A percentile compares a stretch with the other conserved stretches of the same genome.
Evolutionary conservation across 345 rosid species (phyloP).

Genomic region (Turritis glabra): DNA sequence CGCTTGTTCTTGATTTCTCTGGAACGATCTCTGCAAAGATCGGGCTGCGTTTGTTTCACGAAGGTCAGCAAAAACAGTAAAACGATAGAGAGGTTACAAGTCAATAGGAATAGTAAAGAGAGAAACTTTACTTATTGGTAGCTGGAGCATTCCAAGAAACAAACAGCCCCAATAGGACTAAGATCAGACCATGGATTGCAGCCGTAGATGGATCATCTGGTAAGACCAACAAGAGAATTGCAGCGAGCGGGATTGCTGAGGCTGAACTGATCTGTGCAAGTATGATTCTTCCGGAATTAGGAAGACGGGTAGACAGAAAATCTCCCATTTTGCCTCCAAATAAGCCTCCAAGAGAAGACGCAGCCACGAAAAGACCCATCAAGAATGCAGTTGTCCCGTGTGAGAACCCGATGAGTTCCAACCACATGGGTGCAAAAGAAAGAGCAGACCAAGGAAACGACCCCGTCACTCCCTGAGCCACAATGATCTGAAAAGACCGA

Average conservation of each 20-base stretch:
- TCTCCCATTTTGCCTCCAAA: constrained; percentile 92
- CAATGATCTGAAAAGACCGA: constrained; percentile 82
- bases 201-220: constrained; percentile 74
- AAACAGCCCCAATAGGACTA: constrained; percentile 61
- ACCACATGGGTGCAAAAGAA: constrained; percentile 89
- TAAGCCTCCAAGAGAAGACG: constrained; percentile 79
- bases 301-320: constrained; percentile 57
- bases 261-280: constrained; percentile 89
- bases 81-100: neutral
- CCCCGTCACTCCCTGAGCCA: constrained; percentile 84
- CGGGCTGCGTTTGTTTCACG: constrained; percentile 53
- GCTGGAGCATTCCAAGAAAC: constrained; percentile 93
- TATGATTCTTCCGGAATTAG: constrained; percentile 81
- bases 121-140: constrained; percentile 70
- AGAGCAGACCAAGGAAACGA: constrained; percentile 94
- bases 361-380: constrained; percentile 59
- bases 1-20: constrained; percentile 74
- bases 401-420: constrained; percentile 88
- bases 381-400: constrained; percentile 68
- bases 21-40: constrained; percentile 94
- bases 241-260: constrained; percentile 84
- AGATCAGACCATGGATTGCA: constrained; percentile 54
- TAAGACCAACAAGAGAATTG: constrained; percentile 67
- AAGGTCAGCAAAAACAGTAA: constrained; percentile 7
- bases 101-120: neutral